Base-by-base conservation (phyloP, 2,329 filamentous ascomycete species). In the Neocatenulostroma microsporum region DNA sequence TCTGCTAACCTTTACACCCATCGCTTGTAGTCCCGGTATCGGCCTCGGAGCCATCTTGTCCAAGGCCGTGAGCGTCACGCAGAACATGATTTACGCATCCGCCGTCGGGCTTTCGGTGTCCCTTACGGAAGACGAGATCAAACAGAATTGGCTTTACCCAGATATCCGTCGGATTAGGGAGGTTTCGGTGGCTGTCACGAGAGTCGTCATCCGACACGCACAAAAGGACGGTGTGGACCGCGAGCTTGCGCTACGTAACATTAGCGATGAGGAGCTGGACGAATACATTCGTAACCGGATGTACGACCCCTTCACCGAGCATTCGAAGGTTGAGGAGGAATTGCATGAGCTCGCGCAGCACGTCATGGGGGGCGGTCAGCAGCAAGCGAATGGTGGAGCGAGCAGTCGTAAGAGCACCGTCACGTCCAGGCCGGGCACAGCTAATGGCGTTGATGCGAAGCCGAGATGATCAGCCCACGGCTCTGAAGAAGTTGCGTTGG, bases 1-100 rank as follows among this genome's bases (percentile, higher is more conserved):
- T n/a, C n/a, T n/a, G n/a, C n/a, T n/a, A n/a, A n/a, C n/a, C n/a
- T n/a, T n/a, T n/a, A n/a, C n/a, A n/a, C n/a, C n/a, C n/a, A n/a
- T n/a, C n/a, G n/a, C n/a, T n/a, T n/a, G n/a, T n/a, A n/a, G n/a
- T n/a, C 91, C 91, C 1, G 91, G 89, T 55, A 83, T 96, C 41
- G 91, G 91, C 39, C 78, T 96, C 20, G 91, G 88, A 43, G 84
- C 89, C 48, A 95, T 96, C 57, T 76, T 96, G 32, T 80, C 82
- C 67, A 93, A 95, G 71, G 76, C 87, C 10, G 80, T 84, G 48
- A 79, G 79, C 51, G 73, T 96, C 49, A 96, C 89, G 4, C 85
- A 95, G 61, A 78, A 82, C 62, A 98, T 98, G 91, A 87, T 98
- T 57, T 96, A 96, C 68, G 87, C 84, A 33, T 89, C 88, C 21